Base-by-base conservation (phyloP, 192 early-diverging fungal genomes). In the Nowakowskiella sp. region DNA sequence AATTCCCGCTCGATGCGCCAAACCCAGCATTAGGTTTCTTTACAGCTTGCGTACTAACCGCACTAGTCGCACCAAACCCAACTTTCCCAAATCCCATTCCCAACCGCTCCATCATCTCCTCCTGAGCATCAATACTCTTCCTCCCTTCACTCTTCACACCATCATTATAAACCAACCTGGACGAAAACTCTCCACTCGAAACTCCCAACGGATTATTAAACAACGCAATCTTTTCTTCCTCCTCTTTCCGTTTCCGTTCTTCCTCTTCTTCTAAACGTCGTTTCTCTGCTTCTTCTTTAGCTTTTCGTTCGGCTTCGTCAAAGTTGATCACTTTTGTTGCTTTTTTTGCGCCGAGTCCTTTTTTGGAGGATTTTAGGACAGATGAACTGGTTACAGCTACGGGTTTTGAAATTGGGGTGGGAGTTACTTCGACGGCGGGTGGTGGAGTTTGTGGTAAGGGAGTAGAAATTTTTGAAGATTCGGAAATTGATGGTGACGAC, bases 291-390 rank as follows among this genome's bases (percentile, higher is more conserved):
- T 87, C 89, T 54, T 88, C 85, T 59, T 88, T 89, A 13, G 91
- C 94, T 28, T 82, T 78, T 19, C 87, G 85, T 46, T 89, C 91
- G 1, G 85, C 90, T 60, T 90, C 88, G 51, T 94, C 94, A 81
- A 96, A 96, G 66, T 88, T 87, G 56, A 85, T 69, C n/a, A 71
- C 66, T 53, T 75, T 77, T 31, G 72, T 83, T 1, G 88, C 84
- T 59, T 88, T 94, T 58, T 93, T 93, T 23, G 90, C 91, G 22
- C 94, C 94, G 2, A 93, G 72, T 51, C 85, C 85, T 67, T 82
- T 86, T 32, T 70, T 74, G 26, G 60, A 51, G 3, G 55, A 31
- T n/a, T n/a, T n/a, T 28, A 67, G 49, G 7, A 55, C 44, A 25
- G 23, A 26, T 23, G 75, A 54, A 55, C 44, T 26, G 16, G 26